Base-by-base conservation (phyloP, 495 filamentous ascomycete species). In the Letharia columbiana region DNA sequence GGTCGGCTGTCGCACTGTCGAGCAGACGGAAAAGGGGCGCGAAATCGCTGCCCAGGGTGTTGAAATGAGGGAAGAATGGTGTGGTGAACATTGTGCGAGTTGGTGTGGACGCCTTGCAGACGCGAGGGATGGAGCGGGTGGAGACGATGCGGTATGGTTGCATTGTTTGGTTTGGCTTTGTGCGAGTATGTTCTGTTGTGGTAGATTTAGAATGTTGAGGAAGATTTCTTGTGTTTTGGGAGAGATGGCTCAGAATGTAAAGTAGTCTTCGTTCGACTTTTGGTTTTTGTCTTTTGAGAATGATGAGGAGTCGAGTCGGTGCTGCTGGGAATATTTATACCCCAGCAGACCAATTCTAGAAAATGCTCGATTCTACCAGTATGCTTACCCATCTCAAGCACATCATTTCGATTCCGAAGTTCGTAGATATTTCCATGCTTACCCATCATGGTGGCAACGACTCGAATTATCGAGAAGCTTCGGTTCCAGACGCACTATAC, bases 21-120 rank as follows among this genome's bases (percentile, higher is more conserved):
- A 70, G 52, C 15, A 70, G 58, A 20, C 68, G 68, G 57, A 70
- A 70, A 45, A 70, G 59, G 6, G 64, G 64, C 7, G 64, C 59
- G 39, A 66, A 42, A 17, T 66, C 64, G 56, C 54, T 58, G 50
- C 49, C 63, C 12, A 52, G 31, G 31, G 1, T 12, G 23, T 28
- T 50, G 49, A 54, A 57, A 44, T 62, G 64, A 4, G 68, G 68
- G 49, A 70, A 70, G 61, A 70, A 70, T 18, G 68, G 65, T 47
- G 65, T 42, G 31, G 65, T 70, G 28, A 67, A 70, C 35, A 70
- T 23, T 6, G 47, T 67, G 6, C 68, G 68, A 15, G 56, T 35
- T 18, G 68, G 65, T 35, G 49, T 33, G 40, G 57, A 17, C 11
- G 28, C 40, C 45, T 61, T 70, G 65, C 65, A 70, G 52, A 65